These are phyloP conservation scores for Chaetomium sp. DNA, from an alignment of 2,329 filamentous ascomycete genomes.

Conservation along the genomic window DNA sequence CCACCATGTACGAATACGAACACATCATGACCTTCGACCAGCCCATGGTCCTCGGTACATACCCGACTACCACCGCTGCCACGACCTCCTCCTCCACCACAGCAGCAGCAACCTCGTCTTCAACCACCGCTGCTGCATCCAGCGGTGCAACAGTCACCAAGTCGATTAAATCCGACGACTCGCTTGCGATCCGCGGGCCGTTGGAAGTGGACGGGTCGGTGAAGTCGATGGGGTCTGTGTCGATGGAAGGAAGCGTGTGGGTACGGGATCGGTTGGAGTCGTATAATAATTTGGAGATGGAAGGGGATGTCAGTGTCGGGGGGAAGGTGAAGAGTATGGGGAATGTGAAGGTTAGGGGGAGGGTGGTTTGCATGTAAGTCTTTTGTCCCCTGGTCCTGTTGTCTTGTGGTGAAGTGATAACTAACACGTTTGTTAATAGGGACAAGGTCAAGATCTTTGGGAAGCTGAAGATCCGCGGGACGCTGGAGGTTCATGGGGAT, in stretches of 20 bases:
- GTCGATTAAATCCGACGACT: constrained; percentile 38
- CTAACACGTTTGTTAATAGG: constrained; percentile 21
- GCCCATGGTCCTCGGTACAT: constrained; percentile 13
- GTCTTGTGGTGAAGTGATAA: neutral
- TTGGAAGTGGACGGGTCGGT: constrained; percentile 43
- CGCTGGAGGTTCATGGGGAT: constrained; percentile 34
- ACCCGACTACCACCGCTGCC: neutral
- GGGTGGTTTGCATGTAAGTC: constrained; percentile 33
- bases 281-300: constrained; percentile 38
- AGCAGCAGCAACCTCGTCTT: too few relatives aligned
- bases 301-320: constrained; percentile 38
- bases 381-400: neutral
- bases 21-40: constrained; percentile 25
- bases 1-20: constrained; percentile 24
- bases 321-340: constrained; percentile 42
- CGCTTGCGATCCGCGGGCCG: constrained; percentile 37
- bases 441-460: constrained; percentile 43
- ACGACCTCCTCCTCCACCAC: too few relatives aligned
- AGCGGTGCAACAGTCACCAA: constrained; percentile 27
- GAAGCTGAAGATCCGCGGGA: constrained; percentile 39
- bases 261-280: constrained; percentile 41
- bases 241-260: constrained; percentile 38
- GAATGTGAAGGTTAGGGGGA: constrained; percentile 38
- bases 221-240: constrained; percentile 39
- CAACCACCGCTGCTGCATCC: constrained; percentile 3